A percentile compares a stretch with the other conserved stretches of the same genome.
Conservation (phyloP, 139 green algal genomes). For the Micractinium sp. region DNA sequence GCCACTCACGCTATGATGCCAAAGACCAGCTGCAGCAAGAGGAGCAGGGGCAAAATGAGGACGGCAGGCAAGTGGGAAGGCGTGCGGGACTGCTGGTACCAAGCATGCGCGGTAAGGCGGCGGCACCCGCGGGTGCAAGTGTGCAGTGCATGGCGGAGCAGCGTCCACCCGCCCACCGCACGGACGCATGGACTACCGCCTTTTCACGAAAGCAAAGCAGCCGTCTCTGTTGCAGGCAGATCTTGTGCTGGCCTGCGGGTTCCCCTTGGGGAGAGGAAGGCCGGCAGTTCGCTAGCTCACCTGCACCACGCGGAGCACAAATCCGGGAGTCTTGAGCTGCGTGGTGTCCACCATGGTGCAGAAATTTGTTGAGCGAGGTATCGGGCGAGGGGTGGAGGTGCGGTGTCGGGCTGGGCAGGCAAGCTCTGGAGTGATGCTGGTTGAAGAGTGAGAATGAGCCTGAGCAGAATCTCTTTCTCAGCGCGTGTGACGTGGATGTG, state of each 20-base stretch:
- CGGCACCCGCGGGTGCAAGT: not conserved
- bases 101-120: not conserved
- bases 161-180: too few relatives aligned
- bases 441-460: too few relatives aligned
- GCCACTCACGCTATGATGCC: slow-evolving; percentile 22
- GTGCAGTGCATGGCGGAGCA: too few relatives aligned
- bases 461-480: too few relatives aligned
- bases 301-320: not conserved
- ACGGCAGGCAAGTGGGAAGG: not conserved
- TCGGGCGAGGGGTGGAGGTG: not conserved
- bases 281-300: not conserved
- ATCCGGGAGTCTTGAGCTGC: not conserved
- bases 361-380: not conserved
- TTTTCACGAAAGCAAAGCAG: too few relatives aligned
- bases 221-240: too few relatives aligned
- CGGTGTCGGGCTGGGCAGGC: not conserved
- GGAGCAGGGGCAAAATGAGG: not conserved
- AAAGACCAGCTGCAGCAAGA: slow-evolving; percentile 4
- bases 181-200: too few relatives aligned
- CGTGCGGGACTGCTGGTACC: not conserved
- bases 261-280: not conserved
- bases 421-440: too few relatives aligned
- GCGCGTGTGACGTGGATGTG: too few relatives aligned
- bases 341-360: not conserved
- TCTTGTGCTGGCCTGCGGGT: not conserved